Evolutionary conservation across 257 asterid genomes (phyloP).

Genomic region (Solanum lycopersicoides): DNA sequence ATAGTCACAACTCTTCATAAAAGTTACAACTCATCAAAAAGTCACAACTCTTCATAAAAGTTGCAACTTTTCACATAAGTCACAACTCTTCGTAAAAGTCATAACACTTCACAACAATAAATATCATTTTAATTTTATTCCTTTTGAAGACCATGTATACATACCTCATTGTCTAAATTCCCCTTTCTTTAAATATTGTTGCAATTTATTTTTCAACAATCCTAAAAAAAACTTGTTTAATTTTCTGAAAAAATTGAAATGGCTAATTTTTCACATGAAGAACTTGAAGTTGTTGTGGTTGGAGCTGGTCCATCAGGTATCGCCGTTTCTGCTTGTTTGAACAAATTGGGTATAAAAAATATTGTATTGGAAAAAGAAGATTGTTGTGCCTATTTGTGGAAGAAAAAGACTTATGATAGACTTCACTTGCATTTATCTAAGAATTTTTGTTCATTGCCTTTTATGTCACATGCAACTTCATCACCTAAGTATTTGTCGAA

Average conservation of each 20-base stretch:
- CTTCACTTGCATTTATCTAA: conserved; percentile 49
- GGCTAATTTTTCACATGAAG: background rate
- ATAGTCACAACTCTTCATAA: too few species aligned
- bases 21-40: too few species aligned
- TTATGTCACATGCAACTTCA: conserved; percentile 23
- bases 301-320: conserved; percentile 63
- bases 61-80: too few species aligned
- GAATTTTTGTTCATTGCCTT: conserved; percentile 37
- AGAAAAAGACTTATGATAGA: conserved; percentile 39
- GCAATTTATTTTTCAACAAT: background rate
- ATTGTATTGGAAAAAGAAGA: conserved; percentile 50
- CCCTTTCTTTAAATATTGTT: background rate
- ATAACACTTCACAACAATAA: background rate
- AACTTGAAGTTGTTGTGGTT: conserved; percentile 19
- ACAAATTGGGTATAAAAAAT: conserved; percentile 16
- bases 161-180: background rate
- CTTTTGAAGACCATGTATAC: background rate
- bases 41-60: background rate
- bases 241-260: background rate
- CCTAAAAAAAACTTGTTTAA: background rate
- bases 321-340: conserved; percentile 44
- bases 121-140: background rate
- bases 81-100: too few species aligned
- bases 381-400: conserved; percentile 48
- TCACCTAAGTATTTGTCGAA: conserved; percentile 33